Evolutionary conservation across 2,329 filamentous ascomycete species (phyloP).

Genomic region (Rhytidhysteron rufulum): DNA sequence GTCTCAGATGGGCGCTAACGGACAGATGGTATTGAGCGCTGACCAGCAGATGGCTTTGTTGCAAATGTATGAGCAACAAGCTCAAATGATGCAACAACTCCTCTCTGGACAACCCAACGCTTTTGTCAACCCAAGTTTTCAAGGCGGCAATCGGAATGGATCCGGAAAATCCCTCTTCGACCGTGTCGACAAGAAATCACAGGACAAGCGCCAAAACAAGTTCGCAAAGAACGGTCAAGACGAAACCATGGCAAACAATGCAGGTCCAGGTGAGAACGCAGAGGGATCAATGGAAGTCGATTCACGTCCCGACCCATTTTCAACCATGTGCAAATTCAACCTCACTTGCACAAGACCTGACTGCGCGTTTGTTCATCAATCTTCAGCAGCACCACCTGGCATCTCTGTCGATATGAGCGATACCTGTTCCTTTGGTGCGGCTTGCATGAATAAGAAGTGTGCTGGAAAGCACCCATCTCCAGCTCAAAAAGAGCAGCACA

Average conservation of each 20-base stretch:
- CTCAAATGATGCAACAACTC: constrained; percentile 49
- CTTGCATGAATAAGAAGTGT: constrained; percentile 96
- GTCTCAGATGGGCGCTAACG: constrained; percentile 40
- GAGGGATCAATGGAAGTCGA: constrained; percentile 58
- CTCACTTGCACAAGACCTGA: constrained; percentile 81
- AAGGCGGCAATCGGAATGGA: constrained; percentile 36
- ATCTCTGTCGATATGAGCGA: constrained; percentile 75
- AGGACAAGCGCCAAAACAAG: constrained; percentile 43
- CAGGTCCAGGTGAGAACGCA: constrained; percentile 34
- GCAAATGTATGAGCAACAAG: constrained; percentile 79
- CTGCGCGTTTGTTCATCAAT: constrained; percentile 92
- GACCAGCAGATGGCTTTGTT: constrained; percentile 72
- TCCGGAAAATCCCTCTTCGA: constrained; percentile 67
- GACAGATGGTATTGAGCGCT: constrained; percentile 56
- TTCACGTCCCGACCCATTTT: constrained; percentile 53
- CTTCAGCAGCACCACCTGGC: constrained; percentile 78
- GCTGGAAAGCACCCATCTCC: constrained; percentile 89
- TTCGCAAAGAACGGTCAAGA: constrained; percentile 46
- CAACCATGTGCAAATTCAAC: constrained; percentile 85
- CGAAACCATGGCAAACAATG: constrained; percentile 34
- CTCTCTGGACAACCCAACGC: constrained; percentile 37
- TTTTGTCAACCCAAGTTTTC: constrained; percentile 53
- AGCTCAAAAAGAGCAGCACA: constrained; percentile 71
- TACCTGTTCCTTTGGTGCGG: constrained; percentile 77
- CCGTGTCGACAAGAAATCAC: constrained; percentile 51